Evolutionary conservation across 371 early-diverging fungal genomes (phyloP).

Genomic region (Rhizomucor miehei): DNA sequence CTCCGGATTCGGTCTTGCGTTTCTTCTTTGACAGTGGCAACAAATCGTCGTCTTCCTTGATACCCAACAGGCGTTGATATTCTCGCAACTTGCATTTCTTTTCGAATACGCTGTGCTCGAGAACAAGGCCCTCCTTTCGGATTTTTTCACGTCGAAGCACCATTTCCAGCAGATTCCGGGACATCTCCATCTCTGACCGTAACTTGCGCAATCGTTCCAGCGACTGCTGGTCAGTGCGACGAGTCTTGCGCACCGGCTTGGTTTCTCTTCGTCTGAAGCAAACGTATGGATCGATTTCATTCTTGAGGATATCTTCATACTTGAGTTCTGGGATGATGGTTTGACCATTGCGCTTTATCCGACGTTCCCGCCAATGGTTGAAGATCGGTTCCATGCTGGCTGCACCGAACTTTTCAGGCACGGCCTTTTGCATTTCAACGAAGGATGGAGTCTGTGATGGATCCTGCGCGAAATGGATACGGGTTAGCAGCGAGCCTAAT

Average conservation of each 20-base stretch:
- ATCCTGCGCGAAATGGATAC: too few species aligned
- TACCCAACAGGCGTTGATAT: slow-evolving; percentile 54
- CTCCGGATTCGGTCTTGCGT: slow-evolving; percentile 23
- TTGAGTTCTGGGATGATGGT: slow-evolving; percentile 62
- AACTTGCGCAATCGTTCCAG: slow-evolving; percentile 80
- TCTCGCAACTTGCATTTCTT: slow-evolving; percentile 55
- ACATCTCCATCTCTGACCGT: slow-evolving; percentile 77
- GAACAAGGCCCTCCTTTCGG: slow-evolving; percentile 63
- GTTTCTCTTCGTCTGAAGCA: slow-evolving; percentile 95
- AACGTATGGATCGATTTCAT: slow-evolving; percentile 89
- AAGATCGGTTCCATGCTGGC: slow-evolving; percentile 24
- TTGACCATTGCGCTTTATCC: slow-evolving; percentile 40
- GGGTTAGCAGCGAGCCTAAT: slow-evolving; percentile 5
- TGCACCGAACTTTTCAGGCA: slow-evolving; percentile 17
- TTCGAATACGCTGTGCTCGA: slow-evolving; percentile 65
- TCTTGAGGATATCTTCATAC: slow-evolving; percentile 63
- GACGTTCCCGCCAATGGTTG: slow-evolving; percentile 36
- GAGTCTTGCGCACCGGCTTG: slow-evolving; percentile 82
- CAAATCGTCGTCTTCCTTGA: slow-evolving; percentile 53
- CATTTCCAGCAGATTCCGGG: slow-evolving; percentile 73
- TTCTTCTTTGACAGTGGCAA: slow-evolving; percentile 36
- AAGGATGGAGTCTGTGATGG: slow-evolving; percentile 43
- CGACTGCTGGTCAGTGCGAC: slow-evolving; percentile 83
- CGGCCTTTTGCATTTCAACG: slow-evolving; percentile 31
- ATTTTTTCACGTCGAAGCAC: slow-evolving; percentile 77